phyloP scores from a whole-genome alignment of 108 stramenopile species.

The Bacterosira constricta region DNA sequence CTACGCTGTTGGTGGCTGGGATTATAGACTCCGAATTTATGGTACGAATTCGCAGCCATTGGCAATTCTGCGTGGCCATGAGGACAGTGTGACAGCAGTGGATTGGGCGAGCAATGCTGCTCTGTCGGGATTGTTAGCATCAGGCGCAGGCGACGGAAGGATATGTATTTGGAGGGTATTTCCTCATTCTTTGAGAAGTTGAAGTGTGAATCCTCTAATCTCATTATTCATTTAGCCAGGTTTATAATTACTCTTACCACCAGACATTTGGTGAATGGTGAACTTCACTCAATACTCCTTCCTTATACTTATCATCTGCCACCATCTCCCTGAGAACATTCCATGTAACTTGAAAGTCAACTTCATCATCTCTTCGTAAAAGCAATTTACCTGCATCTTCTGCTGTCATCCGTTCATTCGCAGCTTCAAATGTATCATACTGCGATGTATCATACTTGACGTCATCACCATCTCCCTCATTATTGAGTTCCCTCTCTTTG shows the following conservation, averaged over 20 bases:
- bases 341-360: constrained; percentile 73
- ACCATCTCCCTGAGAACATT: constrained; percentile 72
- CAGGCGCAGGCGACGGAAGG: constrained; percentile 60
- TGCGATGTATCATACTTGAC: constrained; percentile 65
- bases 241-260: not conserved
- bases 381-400: constrained; percentile 61
- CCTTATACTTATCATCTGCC: constrained; percentile 56
- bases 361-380: constrained; percentile 68
- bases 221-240: not conserved
- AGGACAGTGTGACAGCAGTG: constrained; percentile 62
- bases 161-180: constrained; percentile 73
- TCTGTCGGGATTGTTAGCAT: constrained; percentile 71
- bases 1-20: constrained; percentile 89
- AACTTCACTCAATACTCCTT: constrained; percentile 40
- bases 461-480: constrained; percentile 22
- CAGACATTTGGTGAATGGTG: not conserved
- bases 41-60: constrained; percentile 55
- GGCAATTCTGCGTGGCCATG: constrained; percentile 68
- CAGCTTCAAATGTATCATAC: constrained; percentile 52
- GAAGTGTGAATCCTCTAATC: not conserved
- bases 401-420: constrained; percentile 31
- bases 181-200: constrained; percentile 33
- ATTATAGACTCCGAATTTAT: constrained; percentile 73
- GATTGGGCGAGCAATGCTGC: constrained; percentile 77
- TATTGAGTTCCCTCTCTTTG: not conserved